Evolutionary conservation across 2,329 filamentous ascomycete genomes (phyloP).

Genomic region (Neonectria faginata): DNA sequence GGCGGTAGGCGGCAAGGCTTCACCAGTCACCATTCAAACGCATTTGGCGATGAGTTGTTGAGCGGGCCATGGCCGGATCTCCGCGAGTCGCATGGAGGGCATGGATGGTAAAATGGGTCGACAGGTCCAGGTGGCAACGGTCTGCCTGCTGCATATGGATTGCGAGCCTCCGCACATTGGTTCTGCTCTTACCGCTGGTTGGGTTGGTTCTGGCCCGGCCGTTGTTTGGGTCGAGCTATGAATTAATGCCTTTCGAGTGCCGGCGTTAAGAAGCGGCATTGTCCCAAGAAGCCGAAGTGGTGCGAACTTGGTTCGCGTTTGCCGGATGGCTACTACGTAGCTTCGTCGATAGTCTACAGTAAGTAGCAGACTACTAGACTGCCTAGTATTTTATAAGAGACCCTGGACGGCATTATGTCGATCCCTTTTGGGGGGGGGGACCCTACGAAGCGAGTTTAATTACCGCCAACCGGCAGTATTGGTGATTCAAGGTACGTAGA

Average conservation of each 20-base stretch:
- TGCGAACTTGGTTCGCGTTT: neutral
- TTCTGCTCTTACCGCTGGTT: conserved; percentile 2
- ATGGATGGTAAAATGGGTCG: conserved; percentile 10
- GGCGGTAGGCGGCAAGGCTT: neutral
- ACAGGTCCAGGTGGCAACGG: neutral
- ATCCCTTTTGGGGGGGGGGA: conserved; percentile 12
- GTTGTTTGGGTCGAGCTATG: neutral
- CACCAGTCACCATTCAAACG: neutral
- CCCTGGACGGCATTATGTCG: neutral
- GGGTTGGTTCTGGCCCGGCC: neutral
- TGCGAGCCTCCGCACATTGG: neutral
- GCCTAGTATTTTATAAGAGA: neutral
- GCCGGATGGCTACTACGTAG: neutral
- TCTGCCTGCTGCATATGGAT: conserved; percentile 2
- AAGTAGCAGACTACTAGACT: neutral
- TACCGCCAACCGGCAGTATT: conserved; percentile 5
- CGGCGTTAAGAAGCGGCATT: conserved; percentile 16
- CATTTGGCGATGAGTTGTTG: neutral
- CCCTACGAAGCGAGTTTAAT: neutral
- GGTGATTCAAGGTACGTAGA: neutral
- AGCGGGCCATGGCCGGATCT: neutral
- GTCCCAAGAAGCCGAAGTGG: conserved; percentile 3
- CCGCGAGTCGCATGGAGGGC: neutral
- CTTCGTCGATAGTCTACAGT: neutral
- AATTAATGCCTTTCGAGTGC: conserved; percentile 4